Percentiles rank a stretch among this genome's conserved stretches.
These are phyloP conservation scores for Claviceps sp. DNA, from an alignment of 2,329 filamentous ascomycete genomes.

Conservation along the genomic window DNA sequence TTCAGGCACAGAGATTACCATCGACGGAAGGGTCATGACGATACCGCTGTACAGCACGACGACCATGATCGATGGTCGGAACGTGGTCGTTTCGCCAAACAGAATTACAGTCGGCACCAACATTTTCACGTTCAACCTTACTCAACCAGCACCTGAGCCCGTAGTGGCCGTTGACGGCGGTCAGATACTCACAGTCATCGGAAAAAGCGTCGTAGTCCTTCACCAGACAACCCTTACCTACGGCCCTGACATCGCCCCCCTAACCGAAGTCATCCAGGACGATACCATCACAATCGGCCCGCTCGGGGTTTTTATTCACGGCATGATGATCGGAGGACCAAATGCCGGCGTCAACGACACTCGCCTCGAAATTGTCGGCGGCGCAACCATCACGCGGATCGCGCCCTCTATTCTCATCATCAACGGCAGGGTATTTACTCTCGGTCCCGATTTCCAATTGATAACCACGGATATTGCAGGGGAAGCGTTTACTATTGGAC, in stretches of 20 bases:
- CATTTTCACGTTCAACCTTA: conserved; percentile 22
- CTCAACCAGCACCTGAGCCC: conserved; percentile 20
- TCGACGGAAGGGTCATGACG: conserved; percentile 30
- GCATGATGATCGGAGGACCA: conserved; percentile 29
- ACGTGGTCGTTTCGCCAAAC: conserved; percentile 22
- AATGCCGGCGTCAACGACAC: conserved; percentile 22
- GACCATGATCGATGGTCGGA: conserved; percentile 19
- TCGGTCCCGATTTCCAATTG: conserved; percentile 30
- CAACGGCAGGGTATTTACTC: conserved; percentile 34
- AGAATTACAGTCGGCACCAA: conserved; percentile 22
- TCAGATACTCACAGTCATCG: conserved; percentile 31
- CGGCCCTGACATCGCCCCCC: conserved; percentile 19
- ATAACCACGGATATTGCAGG: conserved; percentile 34
- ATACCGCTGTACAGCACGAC: conserved; percentile 24
- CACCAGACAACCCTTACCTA: conserved; percentile 33
- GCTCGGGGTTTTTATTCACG: conserved; percentile 26
- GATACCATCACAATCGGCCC: conserved; percentile 39
- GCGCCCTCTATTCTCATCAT: conserved; percentile 36
- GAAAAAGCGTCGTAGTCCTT: conserved; percentile 26
- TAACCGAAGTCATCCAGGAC: conserved; percentile 30
- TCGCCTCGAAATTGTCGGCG: conserved; percentile 34
- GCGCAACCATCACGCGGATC: conserved; percentile 37
- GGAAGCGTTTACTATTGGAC: conserved; percentile 36
- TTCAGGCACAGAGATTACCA: conserved; percentile 25
- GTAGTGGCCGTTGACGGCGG: conserved; percentile 35